Conservation (phyloP, 805 yeast species). For the Teunomyces panamensis region DNA sequence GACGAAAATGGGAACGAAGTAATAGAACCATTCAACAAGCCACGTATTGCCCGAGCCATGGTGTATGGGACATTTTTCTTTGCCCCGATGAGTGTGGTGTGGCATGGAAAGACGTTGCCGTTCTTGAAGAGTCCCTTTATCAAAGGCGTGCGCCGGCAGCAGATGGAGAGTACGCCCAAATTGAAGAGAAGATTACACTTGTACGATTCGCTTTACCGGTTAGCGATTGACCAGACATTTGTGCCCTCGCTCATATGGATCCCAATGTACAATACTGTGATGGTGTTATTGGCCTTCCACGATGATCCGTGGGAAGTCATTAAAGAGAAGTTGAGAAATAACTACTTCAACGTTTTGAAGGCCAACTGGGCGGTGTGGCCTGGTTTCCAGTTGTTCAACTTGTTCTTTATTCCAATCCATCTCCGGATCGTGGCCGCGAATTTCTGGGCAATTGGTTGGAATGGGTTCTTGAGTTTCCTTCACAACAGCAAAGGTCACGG, state of each 20-base stretch:
- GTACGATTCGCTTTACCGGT: conserved; percentile 24
- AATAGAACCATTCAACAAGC: conserved; percentile 19
- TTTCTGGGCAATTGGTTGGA: conserved; percentile 43
- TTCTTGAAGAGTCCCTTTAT: conserved; percentile 34
- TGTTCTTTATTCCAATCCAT: conserved; percentile 39
- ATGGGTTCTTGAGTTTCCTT: conserved; percentile 39
- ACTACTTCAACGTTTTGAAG: conserved; percentile 41
- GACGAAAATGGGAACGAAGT: conserved; percentile 14
- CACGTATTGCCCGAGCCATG: conserved; percentile 35
- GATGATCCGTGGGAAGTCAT: conserved; percentile 33
- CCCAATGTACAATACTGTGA: conserved; percentile 40
- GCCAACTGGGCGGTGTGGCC: conserved; percentile 46
- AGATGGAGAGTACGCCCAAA: conserved; percentile 7
- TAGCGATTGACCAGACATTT: conserved; percentile 35
- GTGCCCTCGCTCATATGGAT: conserved; percentile 40
- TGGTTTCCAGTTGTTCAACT: conserved; percentile 34
- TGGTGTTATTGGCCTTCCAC: conserved; percentile 35
- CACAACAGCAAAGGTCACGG: conserved; percentile 49
- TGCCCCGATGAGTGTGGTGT: conserved; percentile 38
- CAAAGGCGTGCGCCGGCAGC: conserved; percentile 10
- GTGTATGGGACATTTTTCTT: conserved; percentile 37
- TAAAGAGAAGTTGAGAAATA: conserved; percentile 28
- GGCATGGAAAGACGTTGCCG: conserved; percentile 40
- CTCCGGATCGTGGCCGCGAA: conserved; percentile 36
- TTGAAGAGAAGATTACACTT: conserved; percentile 11